Conservation (phyloP, 495 filamentous ascomycete species). For the Neurospora sublineolata region DNA sequence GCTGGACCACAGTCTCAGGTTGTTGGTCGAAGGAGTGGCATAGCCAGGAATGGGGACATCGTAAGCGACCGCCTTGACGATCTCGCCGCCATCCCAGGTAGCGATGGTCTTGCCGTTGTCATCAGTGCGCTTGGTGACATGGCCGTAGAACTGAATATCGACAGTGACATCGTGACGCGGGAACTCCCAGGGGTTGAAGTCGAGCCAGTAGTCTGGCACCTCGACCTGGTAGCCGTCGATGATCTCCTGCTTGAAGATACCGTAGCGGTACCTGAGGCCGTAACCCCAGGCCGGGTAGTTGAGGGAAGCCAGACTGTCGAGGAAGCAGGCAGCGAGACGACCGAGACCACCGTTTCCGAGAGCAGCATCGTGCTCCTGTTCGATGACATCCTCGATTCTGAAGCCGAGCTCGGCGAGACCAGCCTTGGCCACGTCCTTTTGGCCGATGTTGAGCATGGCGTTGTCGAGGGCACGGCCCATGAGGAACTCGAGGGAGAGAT, state of each 20-base stretch:
- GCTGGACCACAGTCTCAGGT: slow-evolving; percentile 91
- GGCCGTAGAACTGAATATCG: slow-evolving; percentile 91
- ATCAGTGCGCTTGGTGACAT: slow-evolving; percentile 59
- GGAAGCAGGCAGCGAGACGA: slow-evolving; percentile 88
- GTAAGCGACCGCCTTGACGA: slow-evolving; percentile 84
- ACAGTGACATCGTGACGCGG: slow-evolving; percentile 89
- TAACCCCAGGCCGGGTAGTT: slow-evolving; percentile 98
- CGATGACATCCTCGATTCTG: slow-evolving; percentile 90
- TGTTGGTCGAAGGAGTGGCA: slow-evolving; percentile 83
- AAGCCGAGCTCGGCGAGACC: slow-evolving; percentile 85
- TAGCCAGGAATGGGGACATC: slow-evolving; percentile 94
- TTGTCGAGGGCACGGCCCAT: slow-evolving; percentile 96
- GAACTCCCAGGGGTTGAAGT: slow-evolving; percentile 99
- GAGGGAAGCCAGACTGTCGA: slow-evolving; percentile 87
- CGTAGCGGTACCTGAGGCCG: slow-evolving; percentile 86
- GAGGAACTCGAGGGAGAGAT: slow-evolving; percentile 89
- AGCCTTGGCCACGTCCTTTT: slow-evolving; percentile 74
- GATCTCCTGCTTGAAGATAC: slow-evolving; percentile 99
- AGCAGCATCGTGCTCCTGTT: slow-evolving; percentile 91
- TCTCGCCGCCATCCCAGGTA: slow-evolving; percentile 86
- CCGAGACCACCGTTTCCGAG: slow-evolving; percentile 93
- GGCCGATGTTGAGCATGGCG: slow-evolving; percentile 89
- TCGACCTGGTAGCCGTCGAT: slow-evolving; percentile 95
- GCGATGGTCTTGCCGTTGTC: slow-evolving; percentile 59
- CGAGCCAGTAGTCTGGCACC: slow-evolving; percentile 96